phyloP scores from a whole-genome alignment of 2,329 filamentous ascomycete species.

The Escovopsis sp. region DNA sequence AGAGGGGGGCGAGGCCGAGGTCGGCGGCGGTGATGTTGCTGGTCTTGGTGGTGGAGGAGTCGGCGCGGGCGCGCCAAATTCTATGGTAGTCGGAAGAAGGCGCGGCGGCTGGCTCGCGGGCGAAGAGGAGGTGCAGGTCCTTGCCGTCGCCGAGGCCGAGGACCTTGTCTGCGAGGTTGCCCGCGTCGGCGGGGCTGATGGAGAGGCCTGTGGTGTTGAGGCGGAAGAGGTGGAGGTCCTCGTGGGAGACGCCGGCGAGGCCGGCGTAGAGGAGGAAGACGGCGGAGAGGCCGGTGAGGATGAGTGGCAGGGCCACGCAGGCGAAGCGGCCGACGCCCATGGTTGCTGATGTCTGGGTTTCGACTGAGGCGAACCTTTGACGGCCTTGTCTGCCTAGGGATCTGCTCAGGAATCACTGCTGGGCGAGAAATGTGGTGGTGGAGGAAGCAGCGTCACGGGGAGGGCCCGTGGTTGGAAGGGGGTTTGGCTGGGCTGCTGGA shows the following conservation, averaged over 20 bases:
- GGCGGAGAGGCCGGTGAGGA: constrained; percentile 62
- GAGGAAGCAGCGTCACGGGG: too few species aligned
- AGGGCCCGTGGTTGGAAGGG: too few species aligned
- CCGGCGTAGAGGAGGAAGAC: constrained; percentile 48
- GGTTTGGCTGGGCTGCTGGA: too few species aligned
- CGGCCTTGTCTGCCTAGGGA: too few species aligned
- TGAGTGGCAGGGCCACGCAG: constrained; percentile 79
- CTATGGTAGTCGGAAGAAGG: too few species aligned
- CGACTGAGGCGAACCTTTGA: too few species aligned
- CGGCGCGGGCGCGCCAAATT: too few species aligned
- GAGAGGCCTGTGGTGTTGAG: constrained; percentile 46
- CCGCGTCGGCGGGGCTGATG: constrained; percentile 19
- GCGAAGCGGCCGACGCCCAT: constrained; percentile 60
- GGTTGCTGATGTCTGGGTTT: constrained; percentile 7
- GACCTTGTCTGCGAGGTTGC: constrained; percentile 18
- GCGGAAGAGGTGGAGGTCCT: constrained; percentile 41
- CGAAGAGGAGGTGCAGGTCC: not conserved
- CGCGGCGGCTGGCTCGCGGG: too few species aligned
- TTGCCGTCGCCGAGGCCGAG: constrained; percentile 6
- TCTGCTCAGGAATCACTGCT: too few species aligned
- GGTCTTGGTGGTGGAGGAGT: constrained; percentile 7
- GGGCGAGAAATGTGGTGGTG: too few species aligned
- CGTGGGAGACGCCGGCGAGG: constrained; percentile 39
- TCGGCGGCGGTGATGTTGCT: constrained; percentile 40
- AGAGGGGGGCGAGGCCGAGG: constrained; percentile 56